A percentile compares a stretch with the other conserved stretches of the same genome.
phyloP scores from a whole-genome alignment of 2,329 filamentous ascomycete genomes.

The Monosporascus cannonballus region DNA sequence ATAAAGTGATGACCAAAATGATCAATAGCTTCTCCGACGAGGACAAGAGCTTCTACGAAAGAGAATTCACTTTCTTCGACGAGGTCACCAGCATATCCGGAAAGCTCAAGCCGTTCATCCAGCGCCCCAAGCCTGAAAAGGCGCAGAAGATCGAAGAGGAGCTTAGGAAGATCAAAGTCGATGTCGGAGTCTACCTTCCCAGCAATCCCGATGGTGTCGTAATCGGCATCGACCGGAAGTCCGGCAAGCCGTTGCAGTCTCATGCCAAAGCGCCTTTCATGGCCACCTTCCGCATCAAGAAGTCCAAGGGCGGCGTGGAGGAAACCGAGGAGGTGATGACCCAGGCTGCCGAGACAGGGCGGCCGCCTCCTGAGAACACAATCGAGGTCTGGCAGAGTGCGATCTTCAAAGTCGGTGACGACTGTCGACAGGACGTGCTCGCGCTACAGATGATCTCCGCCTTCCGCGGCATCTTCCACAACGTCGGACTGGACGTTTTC shows the following conservation, averaged over 20 bases:
- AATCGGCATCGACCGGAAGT: conserved; percentile 96
- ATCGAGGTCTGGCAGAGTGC: conserved; percentile 98
- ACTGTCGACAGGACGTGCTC: conserved; percentile 94
- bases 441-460: conserved; percentile 97
- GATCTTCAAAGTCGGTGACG: conserved; percentile 99
- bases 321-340: conserved; percentile 47
- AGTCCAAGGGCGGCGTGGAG: conserved; percentile 54
- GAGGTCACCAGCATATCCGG: conserved; percentile 94
- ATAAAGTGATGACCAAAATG: conserved; percentile 81
- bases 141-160: conserved; percentile 99
- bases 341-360: conserved; percentile 35
- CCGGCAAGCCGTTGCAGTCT: conserved; percentile 92
- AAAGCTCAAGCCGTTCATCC: conserved; percentile 90
- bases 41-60: conserved; percentile 83
- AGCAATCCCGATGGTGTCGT: conserved; percentile 96
- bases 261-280: conserved; percentile 98
- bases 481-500: conserved; percentile 89
- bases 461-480: conserved; percentile 95
- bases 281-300: conserved; percentile 96
- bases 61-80: conserved; percentile 96
- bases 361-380: conserved; percentile 42
- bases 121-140: conserved; percentile 89
- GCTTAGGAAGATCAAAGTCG: conserved; percentile 91
- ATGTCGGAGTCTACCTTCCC: conserved; percentile 93
- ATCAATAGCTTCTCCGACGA: conserved; percentile 71